A percentile compares a stretch with the other conserved stretches of the same genome.
Evolutionary conservation across 768 basidiomycete genomes (phyloP).

Genomic region (Suillus luteus): DNA sequence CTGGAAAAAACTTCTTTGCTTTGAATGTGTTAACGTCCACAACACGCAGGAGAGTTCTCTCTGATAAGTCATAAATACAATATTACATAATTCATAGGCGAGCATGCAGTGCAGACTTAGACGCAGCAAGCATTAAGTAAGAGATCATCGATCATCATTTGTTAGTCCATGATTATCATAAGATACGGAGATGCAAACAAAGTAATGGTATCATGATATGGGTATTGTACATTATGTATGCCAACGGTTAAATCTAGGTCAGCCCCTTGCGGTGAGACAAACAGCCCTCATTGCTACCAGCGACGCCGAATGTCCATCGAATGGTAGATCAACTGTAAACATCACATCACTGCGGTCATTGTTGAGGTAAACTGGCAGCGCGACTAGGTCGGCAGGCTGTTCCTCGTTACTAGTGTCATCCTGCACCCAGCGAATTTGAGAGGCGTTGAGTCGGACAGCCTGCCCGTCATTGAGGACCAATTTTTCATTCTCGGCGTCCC

Average conservation of each 20-base stretch:
- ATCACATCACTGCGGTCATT: conserved; percentile 85
- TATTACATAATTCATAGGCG: too few species aligned
- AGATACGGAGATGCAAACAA: background rate
- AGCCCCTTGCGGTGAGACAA: conserved; percentile 83
- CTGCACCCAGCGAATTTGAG: conserved; percentile 88
- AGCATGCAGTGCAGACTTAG: background rate
- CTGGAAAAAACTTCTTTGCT: too few species aligned
- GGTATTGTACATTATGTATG: conserved; percentile 23
- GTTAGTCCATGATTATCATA: background rate
- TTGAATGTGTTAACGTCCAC: too few species aligned
- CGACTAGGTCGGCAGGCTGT: conserved; percentile 46
- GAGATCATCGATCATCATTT: background rate
- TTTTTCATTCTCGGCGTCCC: conserved; percentile 53
- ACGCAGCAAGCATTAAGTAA: background rate
- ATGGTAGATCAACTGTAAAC: conserved; percentile 85
- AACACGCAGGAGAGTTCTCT: too few species aligned
- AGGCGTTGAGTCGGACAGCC: conserved; percentile 73
- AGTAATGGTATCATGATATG: conserved; percentile 8
- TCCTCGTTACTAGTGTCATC: conserved; percentile 34
- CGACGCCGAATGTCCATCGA: conserved; percentile 64
- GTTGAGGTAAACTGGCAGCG: conserved; percentile 92
- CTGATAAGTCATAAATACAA: too few species aligned
- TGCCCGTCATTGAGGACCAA: conserved; percentile 87
- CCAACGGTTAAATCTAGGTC: background rate
- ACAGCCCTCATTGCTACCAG: conserved; percentile 87